Evolutionary conservation across 257 asterid species (phyloP), one percentile per base, ranked within the genome.

Genomic region (Eustoma russellianum): DNA sequence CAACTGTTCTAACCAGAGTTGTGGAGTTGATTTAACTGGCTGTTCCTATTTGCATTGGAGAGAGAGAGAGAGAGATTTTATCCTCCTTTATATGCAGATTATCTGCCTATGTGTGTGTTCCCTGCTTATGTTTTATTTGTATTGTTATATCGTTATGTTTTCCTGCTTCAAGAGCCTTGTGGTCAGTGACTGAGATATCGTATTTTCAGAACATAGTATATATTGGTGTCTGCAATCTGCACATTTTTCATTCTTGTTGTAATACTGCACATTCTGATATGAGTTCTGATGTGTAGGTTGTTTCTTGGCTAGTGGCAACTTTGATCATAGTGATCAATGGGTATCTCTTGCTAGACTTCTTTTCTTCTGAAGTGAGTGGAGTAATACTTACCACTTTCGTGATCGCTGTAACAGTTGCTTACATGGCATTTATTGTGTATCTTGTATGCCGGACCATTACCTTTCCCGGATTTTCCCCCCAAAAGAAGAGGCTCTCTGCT

Each of bases 311-410:
- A 8, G 77, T 71, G 49, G 77, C 73, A 7, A 51, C 50, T 2
- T 48, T 71, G 63, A 61, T 71, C 62, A 71, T 71, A 14, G 73
- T 66, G 38, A 71, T 71, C 53, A 71, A 71, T 7, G 77, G 77
- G 46, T 71, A 71, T 52, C 66, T 71, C 11, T 53, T 71, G 51
- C 48, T 62, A 24, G 69, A 71, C 41, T 71, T 71, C 64, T 62
- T 71, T 16, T 19, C 63, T 7, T 10, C 59, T 9, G 77, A 71
- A 62, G 66, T 66, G 33, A 61, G 62, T 2, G 77, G 77, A 71
- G 50, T 55, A 1, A 15, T 40, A 35, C 46, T 66, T 57, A 57
- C 63, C 11, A 52, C 61, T 46, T 1, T 41, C 0, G 58, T 66
- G 35, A 48, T 30, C 8, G 34, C 40, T 18, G 61, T 71, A 9